phyloP scores from a whole-genome alignment of 257 asterid species.

The Scutellaria baicalensis region DNA sequence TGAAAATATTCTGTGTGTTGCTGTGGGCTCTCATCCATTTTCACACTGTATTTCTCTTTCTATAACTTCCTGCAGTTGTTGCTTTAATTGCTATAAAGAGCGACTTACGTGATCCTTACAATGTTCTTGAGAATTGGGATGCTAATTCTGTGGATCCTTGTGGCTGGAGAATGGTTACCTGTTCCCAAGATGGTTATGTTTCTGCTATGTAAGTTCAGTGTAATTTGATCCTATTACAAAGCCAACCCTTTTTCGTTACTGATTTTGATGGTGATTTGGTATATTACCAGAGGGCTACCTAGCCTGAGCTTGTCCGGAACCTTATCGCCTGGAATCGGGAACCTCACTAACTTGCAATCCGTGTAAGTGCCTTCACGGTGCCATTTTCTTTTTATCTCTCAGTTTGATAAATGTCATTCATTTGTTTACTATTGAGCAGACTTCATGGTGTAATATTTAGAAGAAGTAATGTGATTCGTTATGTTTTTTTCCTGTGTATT shows the following conservation, averaged over 20 bases:
- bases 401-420: not conserved
- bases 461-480: not conserved
- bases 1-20: not conserved
- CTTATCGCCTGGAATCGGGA: constrained; percentile 76
- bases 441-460: not conserved
- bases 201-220: constrained; percentile 67
- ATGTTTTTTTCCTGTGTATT: not conserved
- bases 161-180: constrained; percentile 95
- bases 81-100: constrained; percentile 79
- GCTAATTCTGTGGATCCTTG: constrained; percentile 96
- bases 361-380: constrained; percentile 50
- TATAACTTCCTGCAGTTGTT: constrained; percentile 52
- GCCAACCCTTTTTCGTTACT: not conserved
- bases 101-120: constrained; percentile 67
- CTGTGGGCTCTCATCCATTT: not conserved
- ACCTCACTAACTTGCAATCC: constrained; percentile 72
- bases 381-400: not conserved
- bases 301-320: constrained; percentile 78
- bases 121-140: constrained; percentile 92
- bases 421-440: not conserved
- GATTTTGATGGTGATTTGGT: constrained; percentile 5
- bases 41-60: not conserved
- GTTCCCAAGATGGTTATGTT: constrained; percentile 77
- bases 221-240: not conserved
- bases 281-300: constrained; percentile 62